These are phyloP conservation scores for Fusarium solani-melongenae DNA, from an alignment of 2,329 filamentous ascomycete species.

Conservation along the genomic window DNA sequence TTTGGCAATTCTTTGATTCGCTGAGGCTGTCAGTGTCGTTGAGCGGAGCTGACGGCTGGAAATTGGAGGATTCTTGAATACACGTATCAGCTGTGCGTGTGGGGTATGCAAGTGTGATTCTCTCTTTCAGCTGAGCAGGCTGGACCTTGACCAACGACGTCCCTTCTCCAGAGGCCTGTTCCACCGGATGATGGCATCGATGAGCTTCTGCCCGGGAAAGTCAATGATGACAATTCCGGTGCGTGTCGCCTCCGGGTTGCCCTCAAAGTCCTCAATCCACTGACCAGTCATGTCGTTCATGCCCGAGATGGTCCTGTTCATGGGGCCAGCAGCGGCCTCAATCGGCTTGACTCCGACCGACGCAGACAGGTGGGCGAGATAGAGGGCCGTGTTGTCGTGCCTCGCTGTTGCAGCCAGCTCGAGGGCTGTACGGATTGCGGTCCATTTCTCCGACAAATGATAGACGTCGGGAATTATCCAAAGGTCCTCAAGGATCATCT, in stretches of 20 bases:
- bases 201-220: constrained; percentile 57
- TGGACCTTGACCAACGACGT: constrained; percentile 9
- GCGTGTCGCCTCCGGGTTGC: constrained; percentile 42
- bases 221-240: constrained; percentile 61
- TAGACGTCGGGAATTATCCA: constrained; percentile 57
- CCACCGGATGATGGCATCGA: constrained; percentile 55
- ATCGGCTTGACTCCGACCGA: constrained; percentile 61
- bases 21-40: not conserved
- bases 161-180: constrained; percentile 47
- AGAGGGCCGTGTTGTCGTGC: constrained; percentile 52
- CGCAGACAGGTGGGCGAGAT: constrained; percentile 60
- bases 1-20: constrained; percentile 24
- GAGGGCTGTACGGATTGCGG: constrained; percentile 55
- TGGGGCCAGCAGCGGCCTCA: constrained; percentile 60
- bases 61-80: constrained; percentile 20
- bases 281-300: constrained; percentile 62
- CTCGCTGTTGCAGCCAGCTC: constrained; percentile 48
- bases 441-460: constrained; percentile 60
- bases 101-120: constrained; percentile 2
- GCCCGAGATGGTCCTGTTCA: constrained; percentile 54
- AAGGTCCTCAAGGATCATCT: constrained; percentile 59
- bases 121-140: constrained; percentile 17
- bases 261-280: constrained; percentile 52
- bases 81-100: constrained; percentile 15
- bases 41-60: constrained; percentile 20